phyloP scores from a whole-genome alignment of 177 flowering plant species.

The Vitis hybrid region DNA sequence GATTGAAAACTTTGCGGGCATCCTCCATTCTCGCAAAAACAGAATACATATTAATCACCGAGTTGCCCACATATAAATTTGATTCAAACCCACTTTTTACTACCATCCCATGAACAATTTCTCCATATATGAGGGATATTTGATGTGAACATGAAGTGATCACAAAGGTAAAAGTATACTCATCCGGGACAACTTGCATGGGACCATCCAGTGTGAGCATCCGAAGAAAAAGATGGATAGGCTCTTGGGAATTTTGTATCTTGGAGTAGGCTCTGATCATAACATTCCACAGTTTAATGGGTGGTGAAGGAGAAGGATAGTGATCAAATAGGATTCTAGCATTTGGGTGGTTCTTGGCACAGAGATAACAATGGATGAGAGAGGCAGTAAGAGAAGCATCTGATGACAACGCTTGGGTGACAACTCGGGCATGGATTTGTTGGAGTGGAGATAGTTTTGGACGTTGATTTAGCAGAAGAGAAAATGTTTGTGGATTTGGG shows the following conservation, averaged over 20 bases:
- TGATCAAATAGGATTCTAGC: conserved; percentile 39
- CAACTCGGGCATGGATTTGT: conserved; percentile 49
- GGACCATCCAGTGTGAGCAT: conserved; percentile 24
- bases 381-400: conserved; percentile 21
- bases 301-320: conserved; percentile 28
- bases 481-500: conserved; percentile 15
- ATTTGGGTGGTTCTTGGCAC: conserved; percentile 15
- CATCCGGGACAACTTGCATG: conserved; percentile 32
- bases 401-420: conserved; percentile 24
- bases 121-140: conserved; percentile 20
- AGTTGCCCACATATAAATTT: conserved; percentile 43
- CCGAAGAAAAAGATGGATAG: conserved; percentile 17
- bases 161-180: conserved; percentile 53
- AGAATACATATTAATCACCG: conserved; percentile 42
- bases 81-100: conserved; percentile 33
- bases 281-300: conserved; percentile 42
- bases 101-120: conserved; percentile 37
- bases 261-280: conserved; percentile 50
- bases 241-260: conserved; percentile 21
- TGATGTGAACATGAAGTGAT: conserved; percentile 39
- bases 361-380: conserved; percentile 31
- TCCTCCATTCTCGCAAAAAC: conserved; percentile 26
- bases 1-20: conserved; percentile 42
- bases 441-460: conserved; percentile 28
- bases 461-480: conserved; percentile 28